phyloP scores from a whole-genome alignment of 73 alveolate genomes.

The Paraurostyla sp. region DNA sequence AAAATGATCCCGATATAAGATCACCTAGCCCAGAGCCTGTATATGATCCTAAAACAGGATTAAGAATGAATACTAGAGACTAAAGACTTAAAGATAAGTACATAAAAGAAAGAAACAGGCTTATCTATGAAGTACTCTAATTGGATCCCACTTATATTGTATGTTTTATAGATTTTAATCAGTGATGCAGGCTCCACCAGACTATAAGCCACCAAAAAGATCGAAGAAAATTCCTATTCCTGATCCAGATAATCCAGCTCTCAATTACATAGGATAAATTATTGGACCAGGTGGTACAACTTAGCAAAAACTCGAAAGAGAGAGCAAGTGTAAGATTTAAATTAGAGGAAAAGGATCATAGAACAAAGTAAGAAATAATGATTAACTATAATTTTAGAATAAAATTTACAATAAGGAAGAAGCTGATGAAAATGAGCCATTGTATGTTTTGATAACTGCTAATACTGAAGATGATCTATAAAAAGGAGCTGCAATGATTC shows the following conservation, averaged over 20 bases:
- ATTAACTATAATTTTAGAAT: slow-evolving; percentile 3
- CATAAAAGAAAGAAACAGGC: slow-evolving; percentile 84
- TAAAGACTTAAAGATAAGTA: slow-evolving; percentile 90
- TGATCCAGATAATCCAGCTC: slow-evolving; percentile 83
- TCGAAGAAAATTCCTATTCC: slow-evolving; percentile 88
- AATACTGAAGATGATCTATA: slow-evolving; percentile 89
- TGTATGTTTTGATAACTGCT: slow-evolving; percentile 92
- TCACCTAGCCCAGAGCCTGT: slow-evolving; percentile 99
- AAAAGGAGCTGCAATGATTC: slow-evolving; percentile 87
- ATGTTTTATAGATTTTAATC: slow-evolving; percentile 17
- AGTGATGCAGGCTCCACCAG: slow-evolving; percentile 91
- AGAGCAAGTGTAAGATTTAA: slow-evolving; percentile 93
- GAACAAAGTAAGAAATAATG: background rate
- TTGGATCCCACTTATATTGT: slow-evolving; percentile 87
- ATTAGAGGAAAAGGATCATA: slow-evolving; percentile 97
- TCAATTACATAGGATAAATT: slow-evolving; percentile 86
- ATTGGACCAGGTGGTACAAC: slow-evolving; percentile 98
- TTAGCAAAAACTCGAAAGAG: slow-evolving; percentile 87
- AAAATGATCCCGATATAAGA: slow-evolving; percentile 96
- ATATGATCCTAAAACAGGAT: slow-evolving; percentile 93
- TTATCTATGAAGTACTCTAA: slow-evolving; percentile 91
- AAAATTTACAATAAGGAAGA: slow-evolving; percentile 77
- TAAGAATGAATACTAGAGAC: slow-evolving; percentile 95
- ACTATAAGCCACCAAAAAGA: slow-evolving; percentile 95
- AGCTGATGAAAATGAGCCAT: slow-evolving; percentile 91